Percentiles rank a stretch among this genome's conserved stretches.
Evolutionary conservation across 352 stramenopile genomes (phyloP).

Genomic region (Achlya hypogyna): DNA sequence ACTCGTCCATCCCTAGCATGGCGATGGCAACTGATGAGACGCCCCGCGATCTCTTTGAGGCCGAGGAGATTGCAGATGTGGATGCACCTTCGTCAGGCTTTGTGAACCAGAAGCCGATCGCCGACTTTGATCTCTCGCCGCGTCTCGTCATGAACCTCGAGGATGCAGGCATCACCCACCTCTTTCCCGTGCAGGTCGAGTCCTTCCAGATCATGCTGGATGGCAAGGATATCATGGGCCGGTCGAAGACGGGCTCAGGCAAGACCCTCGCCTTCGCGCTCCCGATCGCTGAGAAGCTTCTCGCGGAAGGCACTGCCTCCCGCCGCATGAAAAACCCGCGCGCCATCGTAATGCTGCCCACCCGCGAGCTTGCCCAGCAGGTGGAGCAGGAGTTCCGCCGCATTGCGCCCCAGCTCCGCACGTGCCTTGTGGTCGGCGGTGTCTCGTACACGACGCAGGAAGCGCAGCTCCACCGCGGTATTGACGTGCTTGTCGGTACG

Average conservation of each 20-base stretch:
- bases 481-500: conserved; percentile 94
- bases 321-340: conserved; percentile 44
- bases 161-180: conserved; percentile 56
- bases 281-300: conserved; percentile 66
- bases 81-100: conserved; percentile 35
- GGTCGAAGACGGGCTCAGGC: conserved; percentile 72
- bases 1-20: not conserved
- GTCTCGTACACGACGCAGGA: conserved; percentile 91
- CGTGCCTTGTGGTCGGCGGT: conserved; percentile 89
- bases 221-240: conserved; percentile 70
- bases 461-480: conserved; percentile 76
- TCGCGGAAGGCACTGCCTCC: conserved; percentile 27
- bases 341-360: conserved; percentile 94
- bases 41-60: not conserved
- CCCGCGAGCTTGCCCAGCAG: conserved; percentile 95
- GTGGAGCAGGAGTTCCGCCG: conserved; percentile 88
- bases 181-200: conserved; percentile 76
- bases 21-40: not conserved
- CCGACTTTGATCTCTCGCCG: conserved; percentile 55
- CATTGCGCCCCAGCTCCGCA: conserved; percentile 84
- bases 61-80: conserved; percentile 19
- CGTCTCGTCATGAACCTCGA: conserved; percentile 50
- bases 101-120: conserved; percentile 57
- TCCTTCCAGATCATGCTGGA: conserved; percentile 78
- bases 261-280: conserved; percentile 74